Evolutionary conservation across 306 rosid genomes (phyloP), one percentile per base, ranked within the genome.

Genomic region (Pyrus betulifolia): DNA sequence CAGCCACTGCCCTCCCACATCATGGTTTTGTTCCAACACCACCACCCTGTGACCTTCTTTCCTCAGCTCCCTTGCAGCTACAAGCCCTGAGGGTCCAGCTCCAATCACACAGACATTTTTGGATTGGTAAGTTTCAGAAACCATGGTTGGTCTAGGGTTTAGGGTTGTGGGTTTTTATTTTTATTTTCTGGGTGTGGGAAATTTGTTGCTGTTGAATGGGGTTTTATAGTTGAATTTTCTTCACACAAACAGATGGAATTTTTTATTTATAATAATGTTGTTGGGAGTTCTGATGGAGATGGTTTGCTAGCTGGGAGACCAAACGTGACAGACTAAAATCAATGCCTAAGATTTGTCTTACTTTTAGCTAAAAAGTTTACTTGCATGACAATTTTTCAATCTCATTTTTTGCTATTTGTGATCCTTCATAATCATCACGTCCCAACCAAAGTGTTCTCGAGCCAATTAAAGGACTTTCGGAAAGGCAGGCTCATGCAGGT

Each of bases 1-100:
- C 38, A 95, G 86, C 98, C 97, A 95, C 79, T 95, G 98, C 0
- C 98, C 98, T 54, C 98, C 98, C 5, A 95, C 85, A 61, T 92
- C 98, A 78, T 92, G 88, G 79, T 89, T 86, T 78, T 90, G 97
- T 76, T 95, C 97, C 13, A 92, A 30, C 17, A 95, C 90, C 67
- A 84, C 84, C 74, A 57, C 96, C 52, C 46, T 72, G 54, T 90
- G 98, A 18, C 97, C 96, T 85, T 95, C 98, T 86, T 84, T 92
- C 55, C 86, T 84, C 72, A 92, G 72, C 89, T 95, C 98, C 67
- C 97, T 84, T 1, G 96, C 93, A 6, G 92, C 97, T 40, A 95
- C 97, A 1, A 95, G 80, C 74, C 98, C 98, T 1, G 97, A 80
- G 1, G 97, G 91, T 19, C 98, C 98, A 0, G 98, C 97, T 33